These are phyloP conservation scores for Lizonia empirigonia DNA, from an alignment of 2,329 filamentous ascomycete species.

Conservation along the genomic window DNA sequence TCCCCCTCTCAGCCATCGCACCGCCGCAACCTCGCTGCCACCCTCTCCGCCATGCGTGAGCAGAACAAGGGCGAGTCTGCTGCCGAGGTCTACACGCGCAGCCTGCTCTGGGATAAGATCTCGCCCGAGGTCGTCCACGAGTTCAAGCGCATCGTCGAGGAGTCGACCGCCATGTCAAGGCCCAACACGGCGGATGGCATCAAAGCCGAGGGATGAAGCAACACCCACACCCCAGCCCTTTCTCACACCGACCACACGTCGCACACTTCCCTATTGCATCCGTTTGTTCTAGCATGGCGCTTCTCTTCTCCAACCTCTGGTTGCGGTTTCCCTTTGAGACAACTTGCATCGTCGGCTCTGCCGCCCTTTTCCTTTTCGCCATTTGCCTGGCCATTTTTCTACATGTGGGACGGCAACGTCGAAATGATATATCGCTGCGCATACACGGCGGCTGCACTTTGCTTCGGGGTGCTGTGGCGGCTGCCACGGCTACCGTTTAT, in stretches of 20 bases:
- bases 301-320: conserved; percentile 41
- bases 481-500: conserved; percentile 20
- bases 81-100: conserved; percentile 90
- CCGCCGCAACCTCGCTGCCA: conserved; percentile 78
- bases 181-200: conserved; percentile 43
- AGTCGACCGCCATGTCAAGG: conserved; percentile 60
- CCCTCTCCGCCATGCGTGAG: conserved; percentile 77
- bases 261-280: conserved; percentile 29
- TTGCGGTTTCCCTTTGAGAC: conserved; percentile 21
- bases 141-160: conserved; percentile 88
- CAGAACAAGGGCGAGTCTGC: conserved; percentile 71
- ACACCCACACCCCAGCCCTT: conserved; percentile 17
- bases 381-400: conserved; percentile 30
- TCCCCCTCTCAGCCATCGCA: conserved; percentile 57
- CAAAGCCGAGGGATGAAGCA: conserved; percentile 41
- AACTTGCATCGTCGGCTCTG: conserved; percentile 45
- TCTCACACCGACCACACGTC: not conserved
- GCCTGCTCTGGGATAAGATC: conserved; percentile 92
- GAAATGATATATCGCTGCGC: conserved; percentile 33
- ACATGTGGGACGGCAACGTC: conserved; percentile 45
- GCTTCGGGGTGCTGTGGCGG: conserved; percentile 27
- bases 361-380: conserved; percentile 27
- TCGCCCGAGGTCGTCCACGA: conserved; percentile 88
- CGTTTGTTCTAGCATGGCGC: conserved; percentile 41
- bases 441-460: conserved; percentile 37